phyloP scores from a whole-genome alignment of 2,329 filamentous ascomycete species.

The Diaporthe capsici region DNA sequence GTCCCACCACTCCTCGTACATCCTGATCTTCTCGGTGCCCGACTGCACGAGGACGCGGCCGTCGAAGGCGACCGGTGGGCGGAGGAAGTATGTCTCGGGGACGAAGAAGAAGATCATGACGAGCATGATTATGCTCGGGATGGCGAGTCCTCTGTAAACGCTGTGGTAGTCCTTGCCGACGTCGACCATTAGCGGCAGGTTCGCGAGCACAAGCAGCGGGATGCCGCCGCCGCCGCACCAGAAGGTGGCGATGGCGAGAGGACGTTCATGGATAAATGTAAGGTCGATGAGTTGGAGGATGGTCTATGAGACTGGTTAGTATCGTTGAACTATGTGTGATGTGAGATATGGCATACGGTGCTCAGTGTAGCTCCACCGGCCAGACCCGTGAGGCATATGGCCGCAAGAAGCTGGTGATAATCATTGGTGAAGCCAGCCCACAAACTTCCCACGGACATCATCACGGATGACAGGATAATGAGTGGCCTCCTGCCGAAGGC shows the following conservation, averaged over 20 bases:
- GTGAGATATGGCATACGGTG: constrained; percentile 44
- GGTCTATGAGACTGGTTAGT: constrained; percentile 44
- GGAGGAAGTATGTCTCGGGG: constrained; percentile 57
- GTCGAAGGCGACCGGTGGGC: constrained; percentile 57
- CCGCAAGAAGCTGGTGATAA: constrained; percentile 49
- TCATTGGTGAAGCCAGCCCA: constrained; percentile 47
- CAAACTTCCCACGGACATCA: constrained; percentile 48
- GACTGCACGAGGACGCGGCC: constrained; percentile 56
- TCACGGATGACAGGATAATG: constrained; percentile 49
- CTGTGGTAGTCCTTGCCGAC: constrained; percentile 49
- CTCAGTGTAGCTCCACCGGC: constrained; percentile 51
- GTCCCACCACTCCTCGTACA: constrained; percentile 52
- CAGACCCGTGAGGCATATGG: constrained; percentile 52
- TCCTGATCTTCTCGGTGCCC: constrained; percentile 54
- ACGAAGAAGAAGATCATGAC: constrained; percentile 50
- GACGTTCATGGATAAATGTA: constrained; percentile 56
- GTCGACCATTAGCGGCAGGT: constrained; percentile 48
- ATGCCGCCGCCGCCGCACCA: constrained; percentile 50
- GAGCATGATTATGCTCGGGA: constrained; percentile 46
- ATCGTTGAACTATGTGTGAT: background rate
- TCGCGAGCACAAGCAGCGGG: constrained; percentile 46
- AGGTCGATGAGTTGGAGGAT: constrained; percentile 55
- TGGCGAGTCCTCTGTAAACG: constrained; percentile 51
- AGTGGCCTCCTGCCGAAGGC: constrained; percentile 55
- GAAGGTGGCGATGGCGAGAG: constrained; percentile 51